phyloP scores from a whole-genome alignment of 495 filamentous ascomycete species.

The Penicillium coprophilum region DNA sequence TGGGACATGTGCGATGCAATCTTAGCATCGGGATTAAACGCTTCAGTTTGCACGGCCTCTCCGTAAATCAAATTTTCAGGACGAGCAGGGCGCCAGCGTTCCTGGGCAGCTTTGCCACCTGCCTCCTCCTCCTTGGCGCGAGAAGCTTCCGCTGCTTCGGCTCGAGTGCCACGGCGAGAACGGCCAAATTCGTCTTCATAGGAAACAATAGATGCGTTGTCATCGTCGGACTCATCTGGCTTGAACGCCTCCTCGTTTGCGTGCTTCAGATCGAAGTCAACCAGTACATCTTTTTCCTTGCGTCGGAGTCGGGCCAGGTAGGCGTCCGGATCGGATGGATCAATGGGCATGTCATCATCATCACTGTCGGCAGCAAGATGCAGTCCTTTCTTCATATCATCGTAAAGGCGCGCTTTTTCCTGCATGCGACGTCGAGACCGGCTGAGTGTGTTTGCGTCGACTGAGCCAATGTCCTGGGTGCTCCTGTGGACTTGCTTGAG shows the following conservation, averaged over 20 bases:
- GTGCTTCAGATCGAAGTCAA: constrained; percentile 97
- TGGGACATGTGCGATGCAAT: constrained; percentile 64
- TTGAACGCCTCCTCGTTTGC: constrained; percentile 58
- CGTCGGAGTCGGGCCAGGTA: constrained; percentile 36
- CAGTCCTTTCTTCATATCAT: constrained; percentile 75
- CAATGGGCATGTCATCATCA: constrained; percentile 46
- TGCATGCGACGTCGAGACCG: constrained; percentile 78
- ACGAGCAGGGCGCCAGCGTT: constrained; percentile 57
- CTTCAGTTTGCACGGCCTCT: constrained; percentile 73
- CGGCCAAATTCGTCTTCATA: constrained; percentile 92
- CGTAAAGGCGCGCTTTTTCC: constrained; percentile 82
- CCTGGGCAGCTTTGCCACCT: constrained; percentile 39
- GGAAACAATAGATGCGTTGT: constrained; percentile 65
- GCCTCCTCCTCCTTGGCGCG: constrained; percentile 45
- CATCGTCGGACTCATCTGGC: constrained; percentile 38
- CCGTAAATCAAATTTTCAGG: constrained; percentile 79
- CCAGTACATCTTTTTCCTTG: constrained; percentile 55
- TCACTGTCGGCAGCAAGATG: constrained; percentile 41
- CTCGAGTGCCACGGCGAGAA: constrained; percentile 61
- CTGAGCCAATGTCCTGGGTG: constrained; percentile 40
- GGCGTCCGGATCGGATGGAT: constrained; percentile 16
- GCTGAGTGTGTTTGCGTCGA: constrained; percentile 48
- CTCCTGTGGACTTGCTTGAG: constrained; percentile 35
- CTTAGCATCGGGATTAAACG: constrained; percentile 69
- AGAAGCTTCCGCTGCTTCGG: constrained; percentile 58